Base-by-base conservation (phyloP, 805 yeast species). In the Ogataea wickerhamii region DNA sequence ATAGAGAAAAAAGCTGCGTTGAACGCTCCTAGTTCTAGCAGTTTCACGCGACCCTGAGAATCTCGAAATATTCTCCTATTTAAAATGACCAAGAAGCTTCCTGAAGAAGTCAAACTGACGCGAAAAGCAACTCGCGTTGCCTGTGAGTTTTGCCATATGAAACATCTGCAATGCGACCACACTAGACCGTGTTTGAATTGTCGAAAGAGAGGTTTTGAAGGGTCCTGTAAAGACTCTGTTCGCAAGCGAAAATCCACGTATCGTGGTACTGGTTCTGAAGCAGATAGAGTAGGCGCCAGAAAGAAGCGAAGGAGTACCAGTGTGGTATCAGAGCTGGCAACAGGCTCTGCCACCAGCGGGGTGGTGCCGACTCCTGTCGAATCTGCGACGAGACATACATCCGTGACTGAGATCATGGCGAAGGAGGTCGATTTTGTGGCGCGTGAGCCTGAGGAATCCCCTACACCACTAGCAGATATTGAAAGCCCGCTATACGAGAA, bases 161-260 rank as follows among this genome's bases (percentile, higher is more conserved):
- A 83, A 47, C 93, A 82, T 51, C 66, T 83, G 11, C 89, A 82
- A 49, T 83, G 91, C 56, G 84, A 82, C 44, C 63, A 73, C 40
- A 67, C 71, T 19, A 62, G 93, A 40, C 91, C 93, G 0, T 83
- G 91, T 51, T 70, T 70, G 46, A 83, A 83, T 54, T 83, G 93
- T 60, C 50, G 68, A 16, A 82, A 82, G 53, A 60, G 89, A 40
- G 75, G 76, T 17, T 55, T 76, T n/a, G 46, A 44, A 2, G 72
- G 67, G 37, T 51, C 66, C 10, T 83, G 93, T 56, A 64, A 61
- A 25, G 85, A 82, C 53, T 74, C 78, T 5, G 71, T 69, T 26
- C 58, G 87, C 19, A 80, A 76, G 52, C 52, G 53, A 36, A 56
- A 55, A 37, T 28, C 45, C 13, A 38, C 37, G 4, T 38, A 27